phyloP scores from a whole-genome alignment of 2,329 filamentous ascomycete species.

The Diaporthe ilicicola region DNA sequence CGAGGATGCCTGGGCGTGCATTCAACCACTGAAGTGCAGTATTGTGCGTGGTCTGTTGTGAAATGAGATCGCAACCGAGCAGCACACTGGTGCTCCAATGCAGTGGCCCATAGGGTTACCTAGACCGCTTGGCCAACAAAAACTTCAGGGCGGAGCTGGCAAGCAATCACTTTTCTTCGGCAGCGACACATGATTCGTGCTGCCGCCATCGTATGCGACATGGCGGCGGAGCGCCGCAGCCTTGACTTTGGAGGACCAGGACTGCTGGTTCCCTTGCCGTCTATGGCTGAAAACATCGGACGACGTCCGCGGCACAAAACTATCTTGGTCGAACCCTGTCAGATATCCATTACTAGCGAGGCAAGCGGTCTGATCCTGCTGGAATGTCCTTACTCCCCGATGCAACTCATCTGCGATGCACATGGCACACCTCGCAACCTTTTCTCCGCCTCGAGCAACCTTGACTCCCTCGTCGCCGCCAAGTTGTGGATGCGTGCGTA shows the following conservation, averaged over 20 bases:
- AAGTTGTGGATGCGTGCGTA: constrained; percentile 17
- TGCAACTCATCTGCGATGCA: constrained; percentile 16
- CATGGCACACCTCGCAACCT: constrained; percentile 20
- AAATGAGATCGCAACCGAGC: neutral
- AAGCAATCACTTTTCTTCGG: neutral
- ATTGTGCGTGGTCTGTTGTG: constrained; percentile 6
- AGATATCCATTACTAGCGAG: constrained; percentile 17
- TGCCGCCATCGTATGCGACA: neutral
- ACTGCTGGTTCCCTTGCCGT: neutral
- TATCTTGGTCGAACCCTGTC: constrained; percentile 23
- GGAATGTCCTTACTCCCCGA: constrained; percentile 24
- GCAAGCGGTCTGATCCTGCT: constrained; percentile 27
- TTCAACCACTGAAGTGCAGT: neutral
- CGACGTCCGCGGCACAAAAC: constrained; percentile 31
- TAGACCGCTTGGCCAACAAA: constrained; percentile 13
- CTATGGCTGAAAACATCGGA: constrained; percentile 29
- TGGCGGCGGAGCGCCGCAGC: constrained; percentile 29
- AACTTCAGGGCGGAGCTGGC: neutral
- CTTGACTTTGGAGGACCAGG: constrained; percentile 1
- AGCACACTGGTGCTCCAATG: constrained; percentile 10
- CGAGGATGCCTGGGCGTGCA: neutral
- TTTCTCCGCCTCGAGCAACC: constrained; percentile 1
- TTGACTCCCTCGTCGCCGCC: neutral
- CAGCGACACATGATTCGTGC: constrained; percentile 32
- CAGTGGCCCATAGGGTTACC: neutral